A percentile compares a stretch with the other conserved stretches of the same genome.
Evolutionary conservation across 176 grass and related monocot species (phyloP).

Genomic region (Triticum timopheevii): DNA sequence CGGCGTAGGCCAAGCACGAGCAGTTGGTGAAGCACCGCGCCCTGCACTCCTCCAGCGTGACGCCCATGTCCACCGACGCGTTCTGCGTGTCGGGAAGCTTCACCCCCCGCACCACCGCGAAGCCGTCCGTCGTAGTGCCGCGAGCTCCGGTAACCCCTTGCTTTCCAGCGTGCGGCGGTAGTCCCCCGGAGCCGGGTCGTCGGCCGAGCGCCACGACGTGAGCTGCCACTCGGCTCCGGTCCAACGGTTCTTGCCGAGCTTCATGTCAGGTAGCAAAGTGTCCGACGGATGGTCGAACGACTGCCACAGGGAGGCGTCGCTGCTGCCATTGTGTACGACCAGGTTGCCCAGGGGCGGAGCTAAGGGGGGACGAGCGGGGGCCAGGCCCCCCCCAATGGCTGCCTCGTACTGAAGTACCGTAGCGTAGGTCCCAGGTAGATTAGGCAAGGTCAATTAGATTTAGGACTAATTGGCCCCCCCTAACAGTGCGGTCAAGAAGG

Average conservation of each 20-base stretch:
- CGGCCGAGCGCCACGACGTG: conserved; percentile 12
- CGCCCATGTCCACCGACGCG: conserved; percentile 1
- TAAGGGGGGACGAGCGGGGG: too few species aligned
- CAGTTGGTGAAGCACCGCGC: conserved; percentile 47
- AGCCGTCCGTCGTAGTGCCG: conserved; percentile 27
- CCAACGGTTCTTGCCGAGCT: conserved; percentile 27
- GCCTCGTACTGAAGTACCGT: too few species aligned
- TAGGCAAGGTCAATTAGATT: too few species aligned
- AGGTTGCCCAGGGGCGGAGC: not conserved
- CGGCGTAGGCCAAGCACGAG: conserved; percentile 65
- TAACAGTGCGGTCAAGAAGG: too few species aligned
- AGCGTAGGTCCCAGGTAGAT: too few species aligned
- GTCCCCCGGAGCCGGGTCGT: conserved; percentile 40
- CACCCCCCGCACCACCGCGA: conserved; percentile 20
- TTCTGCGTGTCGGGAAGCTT: conserved; percentile 46
- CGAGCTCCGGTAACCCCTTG: not conserved
- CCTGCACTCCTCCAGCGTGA: conserved; percentile 24
- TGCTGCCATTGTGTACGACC: not conserved
- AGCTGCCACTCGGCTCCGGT: conserved; percentile 36
- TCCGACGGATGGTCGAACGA: conserved; percentile 34
- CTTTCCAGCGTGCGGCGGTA: conserved; percentile 28
- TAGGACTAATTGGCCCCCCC: too few species aligned
- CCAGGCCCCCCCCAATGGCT: too few species aligned
- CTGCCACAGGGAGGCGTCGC: not conserved
- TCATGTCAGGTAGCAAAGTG: conserved; percentile 35